These are phyloP conservation scores for Eucalyptus decipiens DNA, from an alignment of 345 rosid species.

Conservation along the genomic window DNA sequence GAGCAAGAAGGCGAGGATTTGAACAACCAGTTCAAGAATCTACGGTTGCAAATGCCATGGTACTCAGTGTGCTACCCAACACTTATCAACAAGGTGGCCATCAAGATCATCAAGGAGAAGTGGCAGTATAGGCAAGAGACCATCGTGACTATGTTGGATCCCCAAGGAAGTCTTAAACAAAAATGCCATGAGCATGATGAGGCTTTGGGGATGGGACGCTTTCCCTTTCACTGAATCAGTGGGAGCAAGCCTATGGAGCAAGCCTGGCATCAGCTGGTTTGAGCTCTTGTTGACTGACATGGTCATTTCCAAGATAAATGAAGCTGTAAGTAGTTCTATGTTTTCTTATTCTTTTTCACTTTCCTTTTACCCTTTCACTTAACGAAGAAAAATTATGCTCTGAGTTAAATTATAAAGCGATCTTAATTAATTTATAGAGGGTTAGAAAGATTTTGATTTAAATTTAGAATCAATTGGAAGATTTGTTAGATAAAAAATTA, in stretches of 20 bases:
- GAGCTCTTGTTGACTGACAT: not conserved
- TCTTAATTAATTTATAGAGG: not conserved
- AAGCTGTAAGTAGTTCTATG: not conserved
- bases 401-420: not conserved
- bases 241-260: not conserved
- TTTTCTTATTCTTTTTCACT: not conserved
- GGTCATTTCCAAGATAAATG: not conserved
- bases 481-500: not conserved
- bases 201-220: slow-evolving; percentile 5
- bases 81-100: not conserved
- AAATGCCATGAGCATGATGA: not conserved
- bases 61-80: too few species aligned
- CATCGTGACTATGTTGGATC: not conserved
- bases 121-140: not conserved
- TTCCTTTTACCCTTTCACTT: not conserved
- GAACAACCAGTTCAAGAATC: too few species aligned
- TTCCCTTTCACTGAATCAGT: slow-evolving; percentile 5
- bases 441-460: not conserved
- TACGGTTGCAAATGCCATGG: too few species aligned
- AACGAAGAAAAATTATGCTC: not conserved
- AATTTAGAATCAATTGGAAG: not conserved
- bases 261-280: not conserved
- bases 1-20: not conserved
- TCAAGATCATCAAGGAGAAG: slow-evolving; percentile 3
- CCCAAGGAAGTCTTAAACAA: not conserved